A percentile compares a stretch with the other conserved stretches of the same genome.
Conservation (phyloP, 2,329 filamentous ascomycete species). For the Fusarium siculi region DNA sequence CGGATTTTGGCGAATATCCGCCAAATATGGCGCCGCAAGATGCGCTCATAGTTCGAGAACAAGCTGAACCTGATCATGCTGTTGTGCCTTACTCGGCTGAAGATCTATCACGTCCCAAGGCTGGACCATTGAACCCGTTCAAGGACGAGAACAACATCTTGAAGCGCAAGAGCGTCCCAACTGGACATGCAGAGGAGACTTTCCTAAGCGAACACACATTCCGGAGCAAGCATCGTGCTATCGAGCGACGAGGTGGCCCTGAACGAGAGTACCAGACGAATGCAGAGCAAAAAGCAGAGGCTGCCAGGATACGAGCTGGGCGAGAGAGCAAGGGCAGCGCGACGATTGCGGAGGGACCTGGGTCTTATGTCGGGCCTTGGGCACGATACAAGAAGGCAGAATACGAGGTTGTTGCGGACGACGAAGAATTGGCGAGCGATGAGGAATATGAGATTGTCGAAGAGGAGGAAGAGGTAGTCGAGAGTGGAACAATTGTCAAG, state of each 20-base stretch:
- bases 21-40: slow-evolving; percentile 74
- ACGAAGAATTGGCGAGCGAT: slow-evolving; percentile 79
- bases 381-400: slow-evolving; percentile 81
- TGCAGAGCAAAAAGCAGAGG: slow-evolving; percentile 74
- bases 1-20: slow-evolving; percentile 71
- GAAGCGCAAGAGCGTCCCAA: slow-evolving; percentile 85
- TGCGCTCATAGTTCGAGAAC: slow-evolving; percentile 67
- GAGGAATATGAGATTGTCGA: slow-evolving; percentile 83
- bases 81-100: slow-evolving; percentile 76
- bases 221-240: slow-evolving; percentile 84
- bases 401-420: slow-evolving; percentile 78
- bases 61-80: slow-evolving; percentile 67
- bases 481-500: slow-evolving; percentile 70
- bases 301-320: slow-evolving; percentile 74
- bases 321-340: slow-evolving; percentile 88
- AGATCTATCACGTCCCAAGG: slow-evolving; percentile 71
- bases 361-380: slow-evolving; percentile 95
- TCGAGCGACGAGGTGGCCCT: slow-evolving; percentile 73
- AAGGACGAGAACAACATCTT: slow-evolving; percentile 67
- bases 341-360: slow-evolving; percentile 84
- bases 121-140: slow-evolving; percentile 81
- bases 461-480: slow-evolving; percentile 74
- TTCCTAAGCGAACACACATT: slow-evolving; percentile 93
- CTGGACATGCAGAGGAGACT: slow-evolving; percentile 88
- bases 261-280: slow-evolving; percentile 66